A percentile compares a stretch with the other conserved stretches of the same genome.
These are phyloP conservation scores for Chenopodium album DNA, from an alignment of 148 eudicot genomes.

Conservation along the genomic window DNA sequence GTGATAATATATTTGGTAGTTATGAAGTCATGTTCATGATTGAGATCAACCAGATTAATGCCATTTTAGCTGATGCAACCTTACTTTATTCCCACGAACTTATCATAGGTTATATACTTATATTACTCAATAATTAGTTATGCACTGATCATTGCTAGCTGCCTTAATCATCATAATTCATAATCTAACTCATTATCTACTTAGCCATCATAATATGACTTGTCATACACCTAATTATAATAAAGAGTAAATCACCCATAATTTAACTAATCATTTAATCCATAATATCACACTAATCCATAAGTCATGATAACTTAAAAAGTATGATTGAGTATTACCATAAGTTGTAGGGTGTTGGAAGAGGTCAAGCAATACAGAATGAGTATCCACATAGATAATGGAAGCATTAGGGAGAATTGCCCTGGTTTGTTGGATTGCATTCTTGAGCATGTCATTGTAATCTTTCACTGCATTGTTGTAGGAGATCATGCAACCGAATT, in stretches of 20 bases:
- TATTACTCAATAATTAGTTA: neutral
- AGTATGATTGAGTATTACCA: slow-evolving; percentile 39
- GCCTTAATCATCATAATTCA: neutral
- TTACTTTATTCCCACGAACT: neutral
- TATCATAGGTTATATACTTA: neutral
- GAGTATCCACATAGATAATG: slow-evolving; percentile 61
- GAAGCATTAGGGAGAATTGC: slow-evolving; percentile 44
- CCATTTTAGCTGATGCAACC: slow-evolving; percentile 18
- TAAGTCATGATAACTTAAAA: neutral
- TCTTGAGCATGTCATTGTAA: slow-evolving; percentile 65
- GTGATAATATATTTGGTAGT: neutral
- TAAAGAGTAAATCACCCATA: no score
- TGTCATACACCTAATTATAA: neutral
- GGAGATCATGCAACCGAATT: slow-evolving; percentile 58
- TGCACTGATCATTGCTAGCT: neutral
- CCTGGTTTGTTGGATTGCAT: slow-evolving; percentile 41
- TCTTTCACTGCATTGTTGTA: slow-evolving; percentile 68
- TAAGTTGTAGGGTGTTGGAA: slow-evolving; percentile 64
- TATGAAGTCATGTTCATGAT: slow-evolving; percentile 18
- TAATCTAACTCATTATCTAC: slow-evolving; percentile 2
- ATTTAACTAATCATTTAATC: neutral
- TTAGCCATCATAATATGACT: neutral
- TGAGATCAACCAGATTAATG: slow-evolving; percentile 11
- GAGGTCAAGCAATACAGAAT: slow-evolving; percentile 66
- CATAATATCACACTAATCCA: neutral